Conservation (phyloP, 2,329 filamentous ascomycete genomes). For the Botrytis porri region DNA sequence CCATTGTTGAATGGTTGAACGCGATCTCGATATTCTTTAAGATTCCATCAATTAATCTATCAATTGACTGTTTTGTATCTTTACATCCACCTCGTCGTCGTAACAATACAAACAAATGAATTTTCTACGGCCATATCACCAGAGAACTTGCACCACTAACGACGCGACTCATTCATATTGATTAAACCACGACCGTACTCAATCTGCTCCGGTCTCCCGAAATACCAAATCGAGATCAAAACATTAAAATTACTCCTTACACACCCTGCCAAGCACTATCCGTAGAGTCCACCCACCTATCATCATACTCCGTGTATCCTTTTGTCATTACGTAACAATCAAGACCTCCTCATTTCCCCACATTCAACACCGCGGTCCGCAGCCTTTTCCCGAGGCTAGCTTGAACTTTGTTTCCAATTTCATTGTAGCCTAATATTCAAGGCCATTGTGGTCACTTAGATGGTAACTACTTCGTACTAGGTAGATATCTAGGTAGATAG, state of each 20-base stretch:
- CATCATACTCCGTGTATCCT: neutral
- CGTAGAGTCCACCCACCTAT: neutral
- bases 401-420: neutral
- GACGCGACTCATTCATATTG: neutral
- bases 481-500: too few relatives aligned
- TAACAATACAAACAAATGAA: neutral
- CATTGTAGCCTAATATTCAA: neutral
- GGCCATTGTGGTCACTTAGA: neutral
- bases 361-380: neutral
- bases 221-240: neutral
- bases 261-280: neutral
- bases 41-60: neutral
- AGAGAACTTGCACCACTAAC: neutral
- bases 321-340: neutral
- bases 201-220: neutral
- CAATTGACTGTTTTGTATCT: neutral
- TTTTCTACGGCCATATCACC: neutral
- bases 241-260: neutral
- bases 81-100: neutral
- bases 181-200: neutral
- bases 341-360: neutral
- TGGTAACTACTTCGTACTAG: neutral
- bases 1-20: neutral
- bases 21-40: neutral
- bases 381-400: neutral